phyloP scores from a whole-genome alignment of 495 filamentous ascomycete species.

The Penicillium canescens region DNA sequence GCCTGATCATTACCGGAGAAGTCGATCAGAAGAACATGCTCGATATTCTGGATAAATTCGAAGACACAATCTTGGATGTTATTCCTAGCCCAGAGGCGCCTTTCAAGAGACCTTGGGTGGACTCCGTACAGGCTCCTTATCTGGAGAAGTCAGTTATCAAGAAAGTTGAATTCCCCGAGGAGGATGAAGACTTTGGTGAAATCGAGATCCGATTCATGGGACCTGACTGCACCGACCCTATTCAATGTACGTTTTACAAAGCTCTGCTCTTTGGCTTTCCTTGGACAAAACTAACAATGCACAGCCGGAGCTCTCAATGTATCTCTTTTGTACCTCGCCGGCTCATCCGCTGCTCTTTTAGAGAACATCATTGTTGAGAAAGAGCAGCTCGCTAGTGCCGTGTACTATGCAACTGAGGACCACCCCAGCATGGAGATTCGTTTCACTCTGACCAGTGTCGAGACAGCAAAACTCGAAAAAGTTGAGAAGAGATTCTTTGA shows the following conservation, averaged over 20 bases:
- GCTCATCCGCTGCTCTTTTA: conserved; percentile 87
- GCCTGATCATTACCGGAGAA: conserved; percentile 85
- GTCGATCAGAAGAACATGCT: conserved; percentile 81
- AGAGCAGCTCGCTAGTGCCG: conserved; percentile 83
- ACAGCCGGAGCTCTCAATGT: conserved; percentile 70
- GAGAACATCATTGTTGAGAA: conserved; percentile 93
- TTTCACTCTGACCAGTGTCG: conserved; percentile 80
- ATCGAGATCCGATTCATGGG: conserved; percentile 82
- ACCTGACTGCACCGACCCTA: conserved; percentile 68
- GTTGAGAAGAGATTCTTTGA: conserved; percentile 87
- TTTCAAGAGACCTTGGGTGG: conserved; percentile 88
- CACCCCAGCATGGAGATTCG: conserved; percentile 81
- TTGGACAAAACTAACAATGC: conserved; percentile 14
- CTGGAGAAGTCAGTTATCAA: conserved; percentile 69
- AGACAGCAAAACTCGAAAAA: conserved; percentile 76
- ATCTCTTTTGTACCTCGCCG: conserved; percentile 79
- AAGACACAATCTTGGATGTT: conserved; percentile 78
- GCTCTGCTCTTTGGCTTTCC: not conserved
- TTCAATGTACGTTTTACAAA: conserved; percentile 43
- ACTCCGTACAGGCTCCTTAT: conserved; percentile 73
- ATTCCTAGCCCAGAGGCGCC: conserved; percentile 71
- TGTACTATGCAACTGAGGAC: conserved; percentile 71
- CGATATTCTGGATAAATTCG: conserved; percentile 80
- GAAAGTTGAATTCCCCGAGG: conserved; percentile 90
- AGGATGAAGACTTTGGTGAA: conserved; percentile 91